Percentiles rank a stretch among this genome's conserved stretches.
These are phyloP conservation scores for Diaporthe longicolla DNA, from an alignment of 2,329 filamentous ascomycete species.

Conservation along the genomic window DNA sequence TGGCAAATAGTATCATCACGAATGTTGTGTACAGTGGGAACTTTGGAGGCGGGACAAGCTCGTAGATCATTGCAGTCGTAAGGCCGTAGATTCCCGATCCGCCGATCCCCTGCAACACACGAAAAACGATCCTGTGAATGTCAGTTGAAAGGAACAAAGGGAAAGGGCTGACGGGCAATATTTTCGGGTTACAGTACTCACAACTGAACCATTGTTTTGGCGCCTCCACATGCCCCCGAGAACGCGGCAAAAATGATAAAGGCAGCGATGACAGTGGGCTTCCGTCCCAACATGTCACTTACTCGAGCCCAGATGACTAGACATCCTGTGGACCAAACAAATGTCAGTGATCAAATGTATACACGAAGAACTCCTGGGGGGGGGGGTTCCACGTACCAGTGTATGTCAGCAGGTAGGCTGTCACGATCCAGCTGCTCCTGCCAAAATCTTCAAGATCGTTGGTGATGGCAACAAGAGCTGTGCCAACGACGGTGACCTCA, in stretches of 20 bases:
- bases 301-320: neutral
- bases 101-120: neutral
- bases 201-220: neutral
- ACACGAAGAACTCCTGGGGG: neutral
- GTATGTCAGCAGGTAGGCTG: neutral
- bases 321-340: neutral
- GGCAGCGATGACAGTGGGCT: neutral
- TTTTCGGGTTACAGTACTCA: neutral
- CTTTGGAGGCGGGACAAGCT: neutral
- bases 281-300: neutral
- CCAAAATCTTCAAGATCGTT: neutral
- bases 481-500: neutral
- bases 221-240: neutral
- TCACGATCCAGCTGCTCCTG: neutral
- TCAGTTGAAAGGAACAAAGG: neutral
- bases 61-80: neutral
- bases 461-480: neutral
- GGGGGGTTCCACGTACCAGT: neutral
- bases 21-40: neutral
- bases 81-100: neutral
- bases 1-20: neutral
- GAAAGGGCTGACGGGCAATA: neutral
- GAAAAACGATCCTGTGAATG: neutral
- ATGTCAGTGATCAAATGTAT: neutral
- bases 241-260: neutral